Percentiles rank a stretch among this genome's conserved stretches.
These are phyloP conservation scores for Acacia acuminata DNA, from an alignment of 306 rosid species.

Conservation along the genomic window DNA sequence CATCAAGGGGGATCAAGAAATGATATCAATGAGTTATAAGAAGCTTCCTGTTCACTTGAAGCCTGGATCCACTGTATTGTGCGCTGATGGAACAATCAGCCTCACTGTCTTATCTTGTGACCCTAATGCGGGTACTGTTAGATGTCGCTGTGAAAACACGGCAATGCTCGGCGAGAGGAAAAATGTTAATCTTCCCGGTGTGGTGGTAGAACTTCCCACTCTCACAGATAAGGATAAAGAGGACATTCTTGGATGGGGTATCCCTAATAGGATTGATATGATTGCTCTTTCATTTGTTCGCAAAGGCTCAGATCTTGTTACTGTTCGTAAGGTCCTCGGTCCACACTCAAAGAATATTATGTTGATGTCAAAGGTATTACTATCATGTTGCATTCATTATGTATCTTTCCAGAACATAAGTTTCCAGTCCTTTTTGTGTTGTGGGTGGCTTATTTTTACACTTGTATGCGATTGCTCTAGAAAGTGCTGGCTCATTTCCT, in stretches of 20 bases:
- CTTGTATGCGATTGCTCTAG: background rate
- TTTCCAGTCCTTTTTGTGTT: background rate
- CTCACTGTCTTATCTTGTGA: background rate
- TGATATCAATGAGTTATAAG: conserved; percentile 2
- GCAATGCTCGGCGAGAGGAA: background rate
- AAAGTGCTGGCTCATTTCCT: background rate
- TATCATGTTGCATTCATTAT: background rate
- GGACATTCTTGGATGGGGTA: background rate
- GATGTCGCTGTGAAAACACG: conserved; percentile 7
- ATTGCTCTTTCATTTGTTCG: conserved; percentile 6
- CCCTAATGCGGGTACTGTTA: background rate
- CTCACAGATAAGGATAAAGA: conserved; percentile 7
- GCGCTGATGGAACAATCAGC: conserved; percentile 1
- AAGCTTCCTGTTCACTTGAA: conserved; percentile 1
- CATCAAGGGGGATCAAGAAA: background rate
- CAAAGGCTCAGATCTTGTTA: conserved; percentile 4
- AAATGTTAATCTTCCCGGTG: conserved; percentile 3
- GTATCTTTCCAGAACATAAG: background rate
- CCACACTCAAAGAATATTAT: background rate
- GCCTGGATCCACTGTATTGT: background rate
- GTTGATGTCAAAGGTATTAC: conserved; percentile 6
- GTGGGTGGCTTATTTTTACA: background rate
- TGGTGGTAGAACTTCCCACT: conserved; percentile 3
- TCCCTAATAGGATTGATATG: background rate
- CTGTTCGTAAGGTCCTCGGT: background rate